A percentile compares a stretch with the other conserved stretches of the same genome.
Conservation (phyloP, 345 rosid species). For the Abelmoschus esculentus region DNA sequence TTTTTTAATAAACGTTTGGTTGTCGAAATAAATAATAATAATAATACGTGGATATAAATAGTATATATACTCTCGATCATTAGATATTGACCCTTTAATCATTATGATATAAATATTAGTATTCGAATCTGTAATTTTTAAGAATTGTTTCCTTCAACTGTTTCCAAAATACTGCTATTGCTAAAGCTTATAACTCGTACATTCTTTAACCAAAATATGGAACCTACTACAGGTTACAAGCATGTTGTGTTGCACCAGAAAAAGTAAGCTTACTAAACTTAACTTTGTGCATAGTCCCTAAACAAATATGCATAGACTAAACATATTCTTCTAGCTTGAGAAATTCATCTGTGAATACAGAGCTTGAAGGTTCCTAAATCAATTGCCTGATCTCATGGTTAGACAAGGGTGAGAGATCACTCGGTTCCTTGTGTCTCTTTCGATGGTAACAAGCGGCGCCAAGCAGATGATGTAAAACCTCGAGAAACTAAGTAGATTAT, state of each 20-base stretch:
- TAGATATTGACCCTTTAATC: too few species aligned
- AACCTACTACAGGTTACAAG: background rate
- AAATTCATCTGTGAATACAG: background rate
- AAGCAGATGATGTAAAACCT: slow-evolving; percentile 30
- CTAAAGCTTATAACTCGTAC: background rate
- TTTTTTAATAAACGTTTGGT: too few species aligned
- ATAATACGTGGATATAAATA: too few species aligned
- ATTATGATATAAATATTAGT: too few species aligned
- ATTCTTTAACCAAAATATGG: background rate
- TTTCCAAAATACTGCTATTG: background rate
- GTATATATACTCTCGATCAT: too few species aligned
- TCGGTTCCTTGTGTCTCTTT: slow-evolving; percentile 24
- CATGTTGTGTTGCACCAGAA: background rate
- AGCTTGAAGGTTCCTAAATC: too few species aligned
- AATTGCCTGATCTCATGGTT: background rate
- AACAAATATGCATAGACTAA: background rate
- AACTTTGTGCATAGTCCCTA: slow-evolving; percentile 5
- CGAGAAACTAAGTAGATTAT: slow-evolving; percentile 55
- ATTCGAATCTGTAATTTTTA: too few species aligned
- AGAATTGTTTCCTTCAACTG: too few species aligned
- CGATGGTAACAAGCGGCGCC: slow-evolving; percentile 24
- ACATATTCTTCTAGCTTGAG: background rate
- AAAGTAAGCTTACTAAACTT: background rate
- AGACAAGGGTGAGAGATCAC: slow-evolving; percentile 1
- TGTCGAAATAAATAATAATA: too few species aligned